A percentile compares a stretch with the other conserved stretches of the same genome.
These are phyloP conservation scores for Themeda triandra DNA, from an alignment of 176 grass and related monocot species.

Conservation along the genomic window DNA sequence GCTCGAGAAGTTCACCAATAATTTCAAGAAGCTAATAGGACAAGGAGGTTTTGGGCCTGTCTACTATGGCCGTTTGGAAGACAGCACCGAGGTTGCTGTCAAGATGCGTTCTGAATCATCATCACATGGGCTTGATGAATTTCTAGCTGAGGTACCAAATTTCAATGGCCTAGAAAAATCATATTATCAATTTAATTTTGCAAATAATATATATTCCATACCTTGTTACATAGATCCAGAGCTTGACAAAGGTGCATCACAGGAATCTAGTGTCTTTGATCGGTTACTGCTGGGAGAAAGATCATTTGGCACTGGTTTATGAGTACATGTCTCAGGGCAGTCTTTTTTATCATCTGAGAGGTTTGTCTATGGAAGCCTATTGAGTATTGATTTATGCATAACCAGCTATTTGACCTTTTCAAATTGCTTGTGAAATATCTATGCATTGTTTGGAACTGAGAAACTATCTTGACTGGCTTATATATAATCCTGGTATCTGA, in stretches of 20 bases:
- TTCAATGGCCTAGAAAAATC: not conserved
- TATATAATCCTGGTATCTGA: not conserved
- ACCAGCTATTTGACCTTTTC: no score
- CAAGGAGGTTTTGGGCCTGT: not conserved
- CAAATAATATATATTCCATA: not conserved
- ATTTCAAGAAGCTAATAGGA: constrained; percentile 21
- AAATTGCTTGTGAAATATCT: not conserved
- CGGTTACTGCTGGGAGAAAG: constrained; percentile 30
- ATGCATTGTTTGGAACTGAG: not conserved
- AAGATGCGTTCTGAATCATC: not conserved
- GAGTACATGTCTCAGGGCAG: constrained; percentile 28
- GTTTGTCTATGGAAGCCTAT: not conserved
- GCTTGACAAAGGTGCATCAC: constrained; percentile 30
- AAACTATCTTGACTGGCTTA: not conserved
- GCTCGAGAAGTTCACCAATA: constrained; percentile 12
- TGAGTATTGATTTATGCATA: not conserved
- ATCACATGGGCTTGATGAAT: not conserved
- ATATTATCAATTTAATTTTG: not conserved
- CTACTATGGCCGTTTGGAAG: not conserved
- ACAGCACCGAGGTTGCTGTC: not conserved
- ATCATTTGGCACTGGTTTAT: constrained; percentile 30
- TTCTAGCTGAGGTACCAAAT: not conserved
- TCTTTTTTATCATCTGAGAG: constrained; percentile 14
- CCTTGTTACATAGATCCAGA: constrained; percentile 10
- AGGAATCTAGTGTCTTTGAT: constrained; percentile 26